Percentiles rank a stretch among this genome's conserved stretches.
phyloP scores from a whole-genome alignment of 257 asterid species.

The Plantago ovata region DNA sequence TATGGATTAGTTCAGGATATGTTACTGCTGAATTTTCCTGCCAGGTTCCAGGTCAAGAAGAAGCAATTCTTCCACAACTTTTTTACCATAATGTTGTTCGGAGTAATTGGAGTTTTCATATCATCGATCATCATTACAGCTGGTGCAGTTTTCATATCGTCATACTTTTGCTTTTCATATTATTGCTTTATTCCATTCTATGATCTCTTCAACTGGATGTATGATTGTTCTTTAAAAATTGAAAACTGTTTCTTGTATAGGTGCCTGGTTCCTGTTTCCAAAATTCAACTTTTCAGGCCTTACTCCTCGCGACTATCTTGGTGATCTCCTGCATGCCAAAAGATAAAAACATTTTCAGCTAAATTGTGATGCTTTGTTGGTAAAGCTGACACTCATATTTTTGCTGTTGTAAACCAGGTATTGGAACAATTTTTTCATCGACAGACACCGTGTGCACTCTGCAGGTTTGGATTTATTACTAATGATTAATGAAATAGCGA shows the following conservation, averaged over 20 bases:
- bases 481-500: constrained; percentile 3
- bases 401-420: constrained; percentile 34
- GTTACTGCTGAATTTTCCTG: background rate
- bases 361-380: constrained; percentile 5
- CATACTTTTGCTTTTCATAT: background rate
- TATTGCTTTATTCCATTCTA: background rate
- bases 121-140: constrained; percentile 64
- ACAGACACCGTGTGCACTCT: constrained; percentile 96
- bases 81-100: constrained; percentile 87
- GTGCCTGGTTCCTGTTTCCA: constrained; percentile 70
- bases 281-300: constrained; percentile 48
- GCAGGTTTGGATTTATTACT: constrained; percentile 67
- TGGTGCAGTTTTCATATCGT: constrained; percentile 44
- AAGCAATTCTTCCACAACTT: constrained; percentile 94
- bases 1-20: background rate
- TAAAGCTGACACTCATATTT: constrained; percentile 11
- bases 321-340: constrained; percentile 38
- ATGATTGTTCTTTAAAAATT: background rate
- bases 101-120: constrained; percentile 81
- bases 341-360: background rate
- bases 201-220: background rate
- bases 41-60: constrained; percentile 96
- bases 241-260: constrained; percentile 28
- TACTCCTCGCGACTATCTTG: constrained; percentile 70
- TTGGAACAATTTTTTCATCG: constrained; percentile 86